Evolutionary conservation across 2,329 filamentous ascomycete species (phyloP).

Genomic region (Fusarium cicatricum): DNA sequence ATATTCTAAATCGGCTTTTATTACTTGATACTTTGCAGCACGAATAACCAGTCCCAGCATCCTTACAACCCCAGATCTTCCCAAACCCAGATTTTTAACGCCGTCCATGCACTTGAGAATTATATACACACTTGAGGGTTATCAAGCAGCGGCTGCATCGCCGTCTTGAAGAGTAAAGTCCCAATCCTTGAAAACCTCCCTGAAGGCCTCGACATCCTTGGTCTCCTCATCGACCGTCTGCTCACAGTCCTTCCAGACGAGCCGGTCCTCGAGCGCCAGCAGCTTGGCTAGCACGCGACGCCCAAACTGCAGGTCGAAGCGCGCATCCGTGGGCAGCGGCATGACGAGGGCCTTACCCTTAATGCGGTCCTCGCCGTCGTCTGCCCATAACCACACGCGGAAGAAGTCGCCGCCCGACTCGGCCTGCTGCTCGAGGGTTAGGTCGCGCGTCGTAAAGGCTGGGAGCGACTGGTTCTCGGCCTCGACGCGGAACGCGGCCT

Average conservation of each 20-base stretch:
- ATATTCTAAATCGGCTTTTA: no score
- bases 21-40: neutral
- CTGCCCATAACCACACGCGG: slow-evolving; percentile 80
- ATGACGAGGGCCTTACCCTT: slow-evolving; percentile 75
- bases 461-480: slow-evolving; percentile 76
- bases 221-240: slow-evolving; percentile 83
- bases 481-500: slow-evolving; percentile 88
- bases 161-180: slow-evolving; percentile 72
- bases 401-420: slow-evolving; percentile 72
- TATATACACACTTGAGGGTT: slow-evolving; percentile 1
- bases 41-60: neutral
- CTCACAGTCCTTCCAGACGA: slow-evolving; percentile 84
- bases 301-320: slow-evolving; percentile 92
- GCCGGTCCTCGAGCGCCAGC: slow-evolving; percentile 78
- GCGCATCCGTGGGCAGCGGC: slow-evolving; percentile 72
- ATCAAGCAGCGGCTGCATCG: slow-evolving; percentile 14
- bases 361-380: slow-evolving; percentile 61
- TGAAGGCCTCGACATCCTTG: slow-evolving; percentile 79
- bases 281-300: slow-evolving; percentile 89
- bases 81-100: slow-evolving; percentile 20
- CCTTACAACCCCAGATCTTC: neutral
- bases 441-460: slow-evolving; percentile 56
- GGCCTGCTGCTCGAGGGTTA: slow-evolving; percentile 60
- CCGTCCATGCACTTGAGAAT: slow-evolving; percentile 24
- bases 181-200: slow-evolving; percentile 82